Percentiles rank a stretch among this genome's conserved stretches.
phyloP scores from a whole-genome alignment of 2,329 filamentous ascomycete genomes.

The Scedosporium boydii region DNA sequence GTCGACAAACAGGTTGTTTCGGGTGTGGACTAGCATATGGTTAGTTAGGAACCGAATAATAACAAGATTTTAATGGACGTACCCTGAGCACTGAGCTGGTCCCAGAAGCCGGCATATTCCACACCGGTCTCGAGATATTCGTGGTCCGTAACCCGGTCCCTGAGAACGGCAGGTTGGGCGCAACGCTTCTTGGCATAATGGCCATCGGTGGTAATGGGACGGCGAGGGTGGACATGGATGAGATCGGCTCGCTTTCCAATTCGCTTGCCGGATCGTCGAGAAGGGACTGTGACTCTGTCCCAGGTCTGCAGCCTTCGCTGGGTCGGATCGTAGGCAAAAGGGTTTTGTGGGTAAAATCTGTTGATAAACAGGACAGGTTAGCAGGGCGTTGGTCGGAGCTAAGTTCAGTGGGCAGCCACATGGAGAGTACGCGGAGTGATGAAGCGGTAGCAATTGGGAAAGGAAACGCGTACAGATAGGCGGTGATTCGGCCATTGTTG shows the following conservation, averaged over 20 bases:
- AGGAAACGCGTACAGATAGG: background rate
- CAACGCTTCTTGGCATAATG: background rate
- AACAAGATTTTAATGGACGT: background rate
- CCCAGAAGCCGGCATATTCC: conserved; percentile 2
- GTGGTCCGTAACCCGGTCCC: background rate
- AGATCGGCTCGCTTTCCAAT: background rate
- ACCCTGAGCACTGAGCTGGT: conserved; percentile 2
- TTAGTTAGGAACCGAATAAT: background rate
- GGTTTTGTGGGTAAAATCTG: background rate
- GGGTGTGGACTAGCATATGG: background rate
- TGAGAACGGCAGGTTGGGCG: background rate
- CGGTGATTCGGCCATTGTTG: background rate
- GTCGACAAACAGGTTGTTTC: background rate
- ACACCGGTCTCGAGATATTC: background rate
- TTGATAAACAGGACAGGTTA: background rate
- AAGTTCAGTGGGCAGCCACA: background rate
- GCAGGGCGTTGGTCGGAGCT: background rate
- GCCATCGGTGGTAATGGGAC: background rate
- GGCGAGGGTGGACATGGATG: background rate
- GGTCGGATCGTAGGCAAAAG: background rate
- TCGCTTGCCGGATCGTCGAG: background rate
- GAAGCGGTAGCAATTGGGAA: background rate
- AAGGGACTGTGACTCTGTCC: background rate
- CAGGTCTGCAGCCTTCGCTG: background rate
- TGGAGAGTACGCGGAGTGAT: background rate